These are phyloP conservation scores for Termitomyces sp. DNA, from an alignment of 768 basidiomycete genomes.

Conservation along the genomic window DNA sequence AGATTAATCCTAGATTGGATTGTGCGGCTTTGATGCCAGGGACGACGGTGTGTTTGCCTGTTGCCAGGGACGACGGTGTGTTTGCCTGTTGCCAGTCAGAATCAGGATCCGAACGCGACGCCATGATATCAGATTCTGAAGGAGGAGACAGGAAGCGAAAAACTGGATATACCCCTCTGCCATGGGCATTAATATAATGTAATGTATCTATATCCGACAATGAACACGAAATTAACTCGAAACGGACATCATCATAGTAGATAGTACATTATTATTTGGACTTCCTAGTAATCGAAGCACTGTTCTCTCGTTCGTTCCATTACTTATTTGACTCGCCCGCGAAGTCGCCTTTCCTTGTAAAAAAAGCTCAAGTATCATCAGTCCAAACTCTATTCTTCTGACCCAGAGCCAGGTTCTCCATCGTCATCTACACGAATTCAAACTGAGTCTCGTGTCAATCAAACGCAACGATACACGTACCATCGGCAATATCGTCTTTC, in stretches of 20 bases:
- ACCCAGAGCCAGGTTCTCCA: constrained; percentile 24
- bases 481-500: constrained; percentile 58
- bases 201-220: not conserved
- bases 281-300: not conserved
- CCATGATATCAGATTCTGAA: not conserved
- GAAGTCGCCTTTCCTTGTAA: not conserved
- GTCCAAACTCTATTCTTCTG: constrained; percentile 24
- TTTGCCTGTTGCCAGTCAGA: constrained; percentile 23
- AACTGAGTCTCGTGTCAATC: not conserved
- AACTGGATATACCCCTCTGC: not conserved
- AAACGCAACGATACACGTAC: constrained; percentile 26
- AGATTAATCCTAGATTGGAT: constrained; percentile 44
- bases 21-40: constrained; percentile 60
- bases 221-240: not conserved
- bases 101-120: too few species aligned
- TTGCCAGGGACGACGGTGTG: constrained; percentile 59
- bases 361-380: not conserved
- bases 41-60: constrained; percentile 50
- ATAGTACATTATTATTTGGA: not conserved
- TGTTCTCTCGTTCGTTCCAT: not conserved
- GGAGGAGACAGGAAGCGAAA: not conserved
- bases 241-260: constrained; percentile 3
- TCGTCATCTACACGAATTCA: constrained; percentile 15
- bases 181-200: not conserved
- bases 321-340: not conserved